A percentile compares a stretch with the other conserved stretches of the same genome.
Evolutionary conservation across 768 basidiomycete genomes (phyloP).

Genomic region (Lactarius akahatsu): DNA sequence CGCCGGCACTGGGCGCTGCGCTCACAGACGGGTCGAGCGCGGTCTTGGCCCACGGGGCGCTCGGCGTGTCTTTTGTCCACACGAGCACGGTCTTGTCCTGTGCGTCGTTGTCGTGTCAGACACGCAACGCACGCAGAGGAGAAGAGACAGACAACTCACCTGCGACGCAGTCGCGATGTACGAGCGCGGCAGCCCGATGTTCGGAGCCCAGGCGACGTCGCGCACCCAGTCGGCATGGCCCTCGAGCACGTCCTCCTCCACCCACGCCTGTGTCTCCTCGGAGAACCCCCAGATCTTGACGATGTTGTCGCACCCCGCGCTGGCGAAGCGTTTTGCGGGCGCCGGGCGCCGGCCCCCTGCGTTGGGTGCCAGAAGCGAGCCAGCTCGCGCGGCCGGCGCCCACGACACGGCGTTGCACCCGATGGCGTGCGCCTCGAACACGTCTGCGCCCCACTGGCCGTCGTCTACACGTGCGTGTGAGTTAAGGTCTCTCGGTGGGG

Average conservation of each 20-base stretch:
- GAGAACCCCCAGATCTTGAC: slow-evolving; percentile 93
- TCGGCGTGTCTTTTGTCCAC: slow-evolving; percentile 84
- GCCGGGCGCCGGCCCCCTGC: slow-evolving; percentile 40
- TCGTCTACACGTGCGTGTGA: slow-evolving; percentile 59
- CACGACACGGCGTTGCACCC: slow-evolving; percentile 98
- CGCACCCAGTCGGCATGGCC: slow-evolving; percentile 98
- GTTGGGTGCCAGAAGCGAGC: slow-evolving; percentile 75
- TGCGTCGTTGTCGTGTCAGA: background rate
- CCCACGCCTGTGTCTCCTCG: slow-evolving; percentile 86
- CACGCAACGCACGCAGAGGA: no score
- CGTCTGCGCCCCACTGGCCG: slow-evolving; percentile 92
- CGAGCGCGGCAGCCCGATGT: slow-evolving; percentile 89
- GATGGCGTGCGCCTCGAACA: slow-evolving; percentile 94
- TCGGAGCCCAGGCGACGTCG: slow-evolving; percentile 99
- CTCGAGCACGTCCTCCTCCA: slow-evolving; percentile 85
- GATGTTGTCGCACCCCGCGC: slow-evolving; percentile 94
- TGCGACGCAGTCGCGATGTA: slow-evolving; percentile 97
- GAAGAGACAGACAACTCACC: slow-evolving; percentile 36
- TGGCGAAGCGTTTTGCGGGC: slow-evolving; percentile 87
- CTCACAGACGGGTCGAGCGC: slow-evolving; percentile 68
- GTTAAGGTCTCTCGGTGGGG: background rate
- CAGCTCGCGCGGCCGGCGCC: slow-evolving; percentile 89
- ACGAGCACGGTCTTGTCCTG: slow-evolving; percentile 85
- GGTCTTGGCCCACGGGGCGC: slow-evolving; percentile 75
- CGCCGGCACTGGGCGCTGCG: slow-evolving; percentile 42